Evolutionary conservation across 2,329 filamentous ascomycete genomes (phyloP).

Genomic region (Colletotrichum theobromicola): DNA sequence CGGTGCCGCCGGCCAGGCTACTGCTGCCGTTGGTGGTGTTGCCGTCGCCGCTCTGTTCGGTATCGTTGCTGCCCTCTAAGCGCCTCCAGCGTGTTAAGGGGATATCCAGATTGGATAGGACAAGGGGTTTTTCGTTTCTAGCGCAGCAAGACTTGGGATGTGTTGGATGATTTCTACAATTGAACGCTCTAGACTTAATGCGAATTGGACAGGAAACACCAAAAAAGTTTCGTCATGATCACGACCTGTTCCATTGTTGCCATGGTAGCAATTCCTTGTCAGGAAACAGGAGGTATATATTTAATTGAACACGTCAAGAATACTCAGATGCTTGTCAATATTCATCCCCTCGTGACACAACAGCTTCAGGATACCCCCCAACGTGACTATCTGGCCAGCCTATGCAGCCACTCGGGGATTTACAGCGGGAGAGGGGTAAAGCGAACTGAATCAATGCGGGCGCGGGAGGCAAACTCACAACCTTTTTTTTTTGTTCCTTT

Average conservation of each 20-base stretch:
- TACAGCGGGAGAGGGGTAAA: not conserved
- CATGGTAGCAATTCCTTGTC: not conserved
- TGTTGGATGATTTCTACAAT: not conserved
- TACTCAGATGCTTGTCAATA: too few species aligned
- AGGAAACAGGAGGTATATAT: not conserved
- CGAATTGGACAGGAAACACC: not conserved
- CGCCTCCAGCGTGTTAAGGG: too few species aligned
- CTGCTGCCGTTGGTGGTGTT: not conserved
- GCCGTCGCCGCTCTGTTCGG: constrained; percentile 13
- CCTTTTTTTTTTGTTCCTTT: not conserved
- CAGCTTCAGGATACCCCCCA: not conserved
- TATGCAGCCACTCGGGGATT: not conserved
- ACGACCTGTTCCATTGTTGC: not conserved
- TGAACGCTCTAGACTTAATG: not conserved
- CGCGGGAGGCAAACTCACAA: not conserved
- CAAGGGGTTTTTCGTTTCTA: not conserved
- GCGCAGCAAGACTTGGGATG: not conserved
- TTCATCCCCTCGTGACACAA: not conserved
- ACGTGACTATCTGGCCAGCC: not conserved
- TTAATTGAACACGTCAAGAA: constrained; percentile 1
- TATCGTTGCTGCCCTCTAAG: constrained; percentile 12
- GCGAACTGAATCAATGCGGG: not conserved
- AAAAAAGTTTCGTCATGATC: not conserved
- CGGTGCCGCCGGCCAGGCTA: not conserved
- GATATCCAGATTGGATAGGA: not conserved